Conservation (phyloP, 2,329 filamentous ascomycete species). For the Periconia sp. region DNA sequence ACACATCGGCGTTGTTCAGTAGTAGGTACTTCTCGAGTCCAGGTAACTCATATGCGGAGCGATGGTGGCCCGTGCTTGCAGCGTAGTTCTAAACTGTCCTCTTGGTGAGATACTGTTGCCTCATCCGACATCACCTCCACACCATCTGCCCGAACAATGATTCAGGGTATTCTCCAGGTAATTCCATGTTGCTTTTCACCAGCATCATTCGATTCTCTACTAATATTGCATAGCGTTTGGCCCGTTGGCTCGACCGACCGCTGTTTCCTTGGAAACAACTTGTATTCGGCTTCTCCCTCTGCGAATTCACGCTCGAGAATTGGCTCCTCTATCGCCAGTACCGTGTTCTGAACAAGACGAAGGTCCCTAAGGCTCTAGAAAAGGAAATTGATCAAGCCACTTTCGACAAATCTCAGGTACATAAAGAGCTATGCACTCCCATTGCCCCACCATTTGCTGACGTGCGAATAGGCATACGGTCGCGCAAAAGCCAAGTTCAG, state of each 20-base stretch:
- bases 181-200: not conserved
- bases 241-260: conserved; percentile 84
- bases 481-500: conserved; percentile 92
- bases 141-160: conserved; percentile 28
- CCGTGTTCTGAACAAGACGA: conserved; percentile 75
- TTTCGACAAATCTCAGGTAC: conserved; percentile 87
- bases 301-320: conserved; percentile 87
- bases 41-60: too few species aligned
- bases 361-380: conserved; percentile 81
- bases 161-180: conserved; percentile 41
- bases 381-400: conserved; percentile 87
- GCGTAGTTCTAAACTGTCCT: not conserved
- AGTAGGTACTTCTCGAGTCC: too few species aligned
- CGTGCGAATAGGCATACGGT: conserved; percentile 68
- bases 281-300: conserved; percentile 90
- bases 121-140: conserved; percentile 4
- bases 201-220: not conserved
- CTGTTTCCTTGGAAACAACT: conserved; percentile 97
- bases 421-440: conserved; percentile 2
- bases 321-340: conserved; percentile 91
- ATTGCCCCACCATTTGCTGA: conserved; percentile 20
- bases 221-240: conserved; percentile 60
- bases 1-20: too few species aligned
- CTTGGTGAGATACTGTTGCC: not conserved
- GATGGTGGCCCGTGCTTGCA: not conserved